phyloP scores from a whole-genome alignment of 805 yeast species.

The Schizosaccharomyces osmophilus region DNA sequence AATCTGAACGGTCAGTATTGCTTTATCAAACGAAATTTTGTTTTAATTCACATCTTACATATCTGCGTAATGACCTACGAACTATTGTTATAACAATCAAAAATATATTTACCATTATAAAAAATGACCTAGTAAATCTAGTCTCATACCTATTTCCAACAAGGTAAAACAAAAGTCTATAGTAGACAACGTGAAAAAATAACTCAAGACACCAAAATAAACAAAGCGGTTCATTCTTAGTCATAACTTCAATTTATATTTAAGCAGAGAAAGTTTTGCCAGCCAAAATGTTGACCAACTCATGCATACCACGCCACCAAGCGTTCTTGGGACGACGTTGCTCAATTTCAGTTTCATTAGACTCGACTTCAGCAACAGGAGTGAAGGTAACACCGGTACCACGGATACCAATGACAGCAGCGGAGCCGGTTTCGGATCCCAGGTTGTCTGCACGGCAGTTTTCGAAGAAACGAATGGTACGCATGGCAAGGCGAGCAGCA shows the following conservation, averaged over 20 bases:
- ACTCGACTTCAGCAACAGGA: constrained; percentile 52
- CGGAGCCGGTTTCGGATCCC: constrained; percentile 22
- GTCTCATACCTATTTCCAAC: too few relatives aligned
- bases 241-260: not conserved
- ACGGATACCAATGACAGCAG: constrained; percentile 63
- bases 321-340: constrained; percentile 73
- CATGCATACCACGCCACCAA: constrained; percentile 58
- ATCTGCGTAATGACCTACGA: not conserved
- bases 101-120: not conserved
- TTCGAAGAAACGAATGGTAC: constrained; percentile 74
- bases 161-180: too few relatives aligned
- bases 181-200: not conserved
- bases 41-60: not conserved
- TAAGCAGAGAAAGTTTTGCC: constrained; percentile 6
- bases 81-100: not conserved
- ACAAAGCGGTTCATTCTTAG: not conserved
- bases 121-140: not conserved
- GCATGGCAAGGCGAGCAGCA: constrained; percentile 74
- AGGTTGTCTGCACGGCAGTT: constrained; percentile 14
- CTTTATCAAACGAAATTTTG: too few relatives aligned
- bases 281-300: constrained; percentile 62
- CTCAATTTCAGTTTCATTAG: constrained; percentile 58
- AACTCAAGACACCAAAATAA: not conserved
- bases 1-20: too few relatives aligned
- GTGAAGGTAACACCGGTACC: constrained; percentile 54